Evolutionary conservation across 805 yeast genomes (phyloP).

Genomic region (Debaryomyces castellii): DNA sequence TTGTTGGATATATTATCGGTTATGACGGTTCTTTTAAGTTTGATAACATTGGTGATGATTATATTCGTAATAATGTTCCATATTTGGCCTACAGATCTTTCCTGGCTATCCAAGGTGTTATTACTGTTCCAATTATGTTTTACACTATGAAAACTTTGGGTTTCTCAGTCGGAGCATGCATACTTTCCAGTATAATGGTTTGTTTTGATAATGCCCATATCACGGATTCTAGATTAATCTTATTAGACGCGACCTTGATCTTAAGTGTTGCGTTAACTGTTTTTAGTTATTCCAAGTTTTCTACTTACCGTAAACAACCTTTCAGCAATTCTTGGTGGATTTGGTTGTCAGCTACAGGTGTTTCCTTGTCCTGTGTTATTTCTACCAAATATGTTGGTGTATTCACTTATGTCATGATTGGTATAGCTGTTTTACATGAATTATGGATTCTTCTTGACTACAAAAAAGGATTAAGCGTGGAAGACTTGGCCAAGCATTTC

Average conservation of each 20-base stretch:
- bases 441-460: slow-evolving; percentile 85
- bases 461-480: slow-evolving; percentile 60
- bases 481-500: slow-evolving; percentile 65
- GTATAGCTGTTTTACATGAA: slow-evolving; percentile 81
- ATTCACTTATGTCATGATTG: slow-evolving; percentile 85
- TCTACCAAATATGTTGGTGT: slow-evolving; percentile 96
- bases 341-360: slow-evolving; percentile 85
- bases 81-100: slow-evolving; percentile 79
- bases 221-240: slow-evolving; percentile 83
- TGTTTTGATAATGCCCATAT: slow-evolving; percentile 89
- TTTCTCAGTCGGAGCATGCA: slow-evolving; percentile 74
- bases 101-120: slow-evolving; percentile 76
- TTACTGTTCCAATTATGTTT: slow-evolving; percentile 82
- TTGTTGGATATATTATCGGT: slow-evolving; percentile 85
- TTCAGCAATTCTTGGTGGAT: slow-evolving; percentile 77
- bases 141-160: slow-evolving; percentile 82
- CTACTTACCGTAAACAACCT: slow-evolving; percentile 61
- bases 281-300: slow-evolving; percentile 76
- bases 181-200: slow-evolving; percentile 73
- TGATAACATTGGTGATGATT: slow-evolving; percentile 83
- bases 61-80: slow-evolving; percentile 77
- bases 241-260: slow-evolving; percentile 87
- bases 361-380: slow-evolving; percentile 84
- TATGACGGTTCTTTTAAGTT: slow-evolving; percentile 92
- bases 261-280: slow-evolving; percentile 80